Evolutionary conservation across 345 rosid genomes (phyloP), one percentile per base, ranked within the genome.

Genomic region (Eucalyptus marginata): DNA sequence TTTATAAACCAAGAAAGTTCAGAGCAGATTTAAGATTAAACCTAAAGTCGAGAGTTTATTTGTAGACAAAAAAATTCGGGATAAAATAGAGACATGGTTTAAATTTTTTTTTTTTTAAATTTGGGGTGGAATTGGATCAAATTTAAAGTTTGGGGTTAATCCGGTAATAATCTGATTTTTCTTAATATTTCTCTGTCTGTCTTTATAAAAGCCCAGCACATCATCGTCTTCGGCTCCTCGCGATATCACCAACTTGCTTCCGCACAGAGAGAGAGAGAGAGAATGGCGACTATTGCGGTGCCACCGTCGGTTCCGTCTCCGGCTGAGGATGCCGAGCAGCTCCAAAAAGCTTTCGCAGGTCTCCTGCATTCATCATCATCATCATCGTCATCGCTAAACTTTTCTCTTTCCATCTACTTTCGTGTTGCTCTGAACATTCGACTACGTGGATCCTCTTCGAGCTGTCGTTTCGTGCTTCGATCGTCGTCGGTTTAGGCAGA

Each of bases 241-340:
- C 52, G 10, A 43, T 24, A 54, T 54, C 89, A 46, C 56, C 0
- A 52, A 3, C 56, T 52, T 52, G 56, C 10, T 0, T 52, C 56
- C 24, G 24, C 56, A 52, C 10, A 89, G 14, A 59, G 44, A 44
- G 49, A 88, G 22, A 59, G 40, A 66, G 29, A 8, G 64, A 40
- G 47, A 91, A 97, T 97, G 99, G 97, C 98, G 49, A 95, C 95
- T 43, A 93, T 96, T 15, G 93, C 93, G 89, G 94, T 95, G 88
- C 98, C 99, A 2, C 90, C 93, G 50, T 90, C 91, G 46, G 93
- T 92, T 90, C 99, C 99, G 31, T 85, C 94, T 89, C 97, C 98
- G 7, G 91, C 96, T 49, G 98, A 96, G 92, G 99, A 97, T 88
- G 96, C 95, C 86, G 99, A 97, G 92, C 96, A 96, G 92, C 99